Percentiles rank a stretch among this genome's conserved stretches.
Evolutionary conservation across 1,284 basidiomycete genomes (phyloP).

Genomic region (Sporisorium scitamineum): DNA sequence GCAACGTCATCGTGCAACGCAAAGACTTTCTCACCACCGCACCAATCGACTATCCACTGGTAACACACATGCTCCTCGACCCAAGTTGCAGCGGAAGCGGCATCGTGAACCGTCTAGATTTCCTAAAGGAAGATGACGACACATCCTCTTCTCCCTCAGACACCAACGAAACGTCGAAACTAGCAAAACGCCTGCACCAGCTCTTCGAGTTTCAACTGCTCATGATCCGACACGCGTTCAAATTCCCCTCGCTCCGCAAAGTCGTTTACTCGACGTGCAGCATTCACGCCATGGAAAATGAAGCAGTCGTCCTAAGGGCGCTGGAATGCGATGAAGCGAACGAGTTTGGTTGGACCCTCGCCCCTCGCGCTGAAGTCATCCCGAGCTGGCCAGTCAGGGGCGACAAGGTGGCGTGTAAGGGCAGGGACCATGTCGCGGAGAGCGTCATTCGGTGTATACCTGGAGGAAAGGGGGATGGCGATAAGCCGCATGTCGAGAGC

Average conservation of each 20-base stretch:
- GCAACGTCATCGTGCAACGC: constrained; percentile 49
- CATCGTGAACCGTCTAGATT: constrained; percentile 65
- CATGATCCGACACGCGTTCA: constrained; percentile 95
- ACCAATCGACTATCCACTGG: constrained; percentile 21
- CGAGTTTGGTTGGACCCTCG: constrained; percentile 51
- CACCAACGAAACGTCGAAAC: constrained; percentile 9
- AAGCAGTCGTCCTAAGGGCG: constrained; percentile 77
- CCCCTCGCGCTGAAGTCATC: constrained; percentile 42
- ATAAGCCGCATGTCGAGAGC: constrained; percentile 31
- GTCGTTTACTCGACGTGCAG: constrained; percentile 98
- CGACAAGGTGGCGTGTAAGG: constrained; percentile 28
- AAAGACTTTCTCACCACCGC: constrained; percentile 60
- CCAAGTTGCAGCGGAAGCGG: constrained; percentile 64
- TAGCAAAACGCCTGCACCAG: constrained; percentile 23
- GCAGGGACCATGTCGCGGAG: constrained; percentile 24
- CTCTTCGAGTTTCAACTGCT: constrained; percentile 76
- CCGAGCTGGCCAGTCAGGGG: constrained; percentile 61
- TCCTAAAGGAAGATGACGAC: constrained; percentile 50
- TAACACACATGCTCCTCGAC: constrained; percentile 64
- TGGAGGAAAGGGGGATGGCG: constrained; percentile 28
- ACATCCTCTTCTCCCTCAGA: neutral
- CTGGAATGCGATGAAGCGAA: constrained; percentile 49
- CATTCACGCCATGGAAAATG: constrained; percentile 90
- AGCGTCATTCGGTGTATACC: constrained; percentile 54
- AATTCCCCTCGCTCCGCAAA: constrained; percentile 77